Conservation (phyloP, 2,329 filamentous ascomycete species). For the Pseudogymnoascus sp. region DNA sequence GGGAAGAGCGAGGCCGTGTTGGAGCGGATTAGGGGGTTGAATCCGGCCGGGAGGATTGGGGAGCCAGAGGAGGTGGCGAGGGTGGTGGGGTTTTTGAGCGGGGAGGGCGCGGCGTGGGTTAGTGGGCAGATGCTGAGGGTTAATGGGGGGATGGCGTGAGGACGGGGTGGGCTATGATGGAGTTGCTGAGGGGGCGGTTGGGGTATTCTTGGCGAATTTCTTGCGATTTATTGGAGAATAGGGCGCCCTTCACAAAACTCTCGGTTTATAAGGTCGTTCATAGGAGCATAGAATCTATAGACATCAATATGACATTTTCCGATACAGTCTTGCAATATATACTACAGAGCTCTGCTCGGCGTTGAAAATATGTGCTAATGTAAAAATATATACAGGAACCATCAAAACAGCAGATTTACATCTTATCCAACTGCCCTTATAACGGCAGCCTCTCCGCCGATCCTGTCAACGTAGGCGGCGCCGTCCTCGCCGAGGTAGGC, state of each 20-base stretch:
- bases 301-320: background rate
- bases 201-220: background rate
- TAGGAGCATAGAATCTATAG: background rate
- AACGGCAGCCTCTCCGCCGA: background rate
- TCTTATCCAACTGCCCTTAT: background rate
- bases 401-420: background rate
- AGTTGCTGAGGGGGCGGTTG: background rate
- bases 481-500: background rate
- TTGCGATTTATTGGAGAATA: background rate
- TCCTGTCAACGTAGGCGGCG: background rate
- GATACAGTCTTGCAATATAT: background rate
- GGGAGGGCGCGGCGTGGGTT: conserved; percentile 31
- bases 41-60: conserved; percentile 39
- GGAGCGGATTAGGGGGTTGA: conserved; percentile 33
- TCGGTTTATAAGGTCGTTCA: background rate
- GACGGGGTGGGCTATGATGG: background rate
- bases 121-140: conserved; percentile 36
- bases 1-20: conserved; percentile 35
- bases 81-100: conserved; percentile 35
- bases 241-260: background rate
- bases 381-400: conserved; percentile 2
- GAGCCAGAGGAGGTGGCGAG: conserved; percentile 42
- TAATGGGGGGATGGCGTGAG: conserved; percentile 32
- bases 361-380: background rate
- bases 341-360: background rate